Evolutionary conservation across 1,139 yeast genomes (phyloP).

Genomic region (Pneumocystis murina): DNA sequence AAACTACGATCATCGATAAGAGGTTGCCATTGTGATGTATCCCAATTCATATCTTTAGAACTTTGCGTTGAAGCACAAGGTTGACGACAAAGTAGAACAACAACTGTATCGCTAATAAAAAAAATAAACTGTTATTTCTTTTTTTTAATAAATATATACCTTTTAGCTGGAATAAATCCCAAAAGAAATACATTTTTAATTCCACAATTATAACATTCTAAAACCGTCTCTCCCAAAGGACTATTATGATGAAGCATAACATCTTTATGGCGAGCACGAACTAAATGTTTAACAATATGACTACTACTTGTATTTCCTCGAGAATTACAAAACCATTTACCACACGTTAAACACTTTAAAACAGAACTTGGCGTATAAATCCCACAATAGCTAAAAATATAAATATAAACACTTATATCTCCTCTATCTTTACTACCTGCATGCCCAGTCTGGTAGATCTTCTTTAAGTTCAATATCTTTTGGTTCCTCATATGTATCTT

Average conservation of each 20-base stretch:
- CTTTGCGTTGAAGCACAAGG: conserved; percentile 63
- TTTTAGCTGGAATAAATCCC: conserved; percentile 77
- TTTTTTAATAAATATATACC: background rate
- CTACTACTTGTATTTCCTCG: conserved; percentile 48
- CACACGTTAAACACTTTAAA: conserved; percentile 61
- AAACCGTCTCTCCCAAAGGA: conserved; percentile 66
- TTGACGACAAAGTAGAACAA: conserved; percentile 71
- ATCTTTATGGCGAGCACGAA: conserved; percentile 57
- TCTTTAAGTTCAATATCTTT: background rate
- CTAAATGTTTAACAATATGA: conserved; percentile 77
- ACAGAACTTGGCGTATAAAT: conserved; percentile 50
- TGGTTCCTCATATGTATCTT: background rate
- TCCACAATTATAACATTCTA: conserved; percentile 89
- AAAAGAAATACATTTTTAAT: conserved; percentile 62
- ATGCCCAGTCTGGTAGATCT: background rate
- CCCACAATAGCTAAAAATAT: conserved; percentile 44
- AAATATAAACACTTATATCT: background rate
- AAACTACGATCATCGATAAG: conserved; percentile 67
- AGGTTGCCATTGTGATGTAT: conserved; percentile 76
- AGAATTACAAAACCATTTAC: conserved; percentile 88
- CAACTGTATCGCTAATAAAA: conserved; percentile 19
- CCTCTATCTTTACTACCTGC: background rate
- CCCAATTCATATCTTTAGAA: conserved; percentile 47
- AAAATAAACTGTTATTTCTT: background rate
- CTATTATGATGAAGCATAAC: conserved; percentile 68